Base-by-base conservation (phyloP, 495 filamentous ascomycete genomes). In the Mycothermus thermophilus region DNA sequence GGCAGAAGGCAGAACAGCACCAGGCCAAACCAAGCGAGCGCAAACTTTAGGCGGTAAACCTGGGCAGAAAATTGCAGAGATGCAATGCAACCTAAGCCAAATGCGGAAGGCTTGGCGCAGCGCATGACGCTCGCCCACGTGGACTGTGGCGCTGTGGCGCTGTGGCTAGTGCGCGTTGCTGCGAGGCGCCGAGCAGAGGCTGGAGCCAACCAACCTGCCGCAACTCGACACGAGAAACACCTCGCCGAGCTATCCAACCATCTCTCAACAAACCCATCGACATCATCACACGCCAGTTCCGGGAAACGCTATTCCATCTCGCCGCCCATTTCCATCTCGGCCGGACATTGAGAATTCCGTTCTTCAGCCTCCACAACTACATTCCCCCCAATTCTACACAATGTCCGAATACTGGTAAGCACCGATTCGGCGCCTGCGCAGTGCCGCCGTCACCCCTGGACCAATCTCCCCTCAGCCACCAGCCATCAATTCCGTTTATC, bases 221-320 rank as follows among this genome's bases (percentile, higher is more conserved):
- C 48, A n/a, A n/a, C n/a, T n/a, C n/a, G n/a, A n/a, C n/a, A n/a
- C 53, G 57, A 49, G 51, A 63, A 64, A 54, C 55, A 64, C 54
- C 52, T 58, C 52, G 50, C 52, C 44, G 45, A 42, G 44, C 35
- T 19, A 44, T 37, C 22, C 38, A 40, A 47, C 44, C 47, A 41
- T 54, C 40, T 32, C 48, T 37, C 43, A 47, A 43, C 49, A 44
- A 51, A 39, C 46, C 41, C 42, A 37, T 37, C 38, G 32, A 41
- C 32, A 30, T 34, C 38, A 35, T 43, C 37, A 27, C 30, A 46
- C 34, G 35, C 34, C 35, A 36, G 31, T 40, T 41, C 30, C 35
- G 23, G 17, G 26, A 30, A 41, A 24, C 34, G 38, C 28, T 35
- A 21, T 41, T 31, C 17, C 44, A 49, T 51, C 44, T 27, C 50